These are phyloP conservation scores for Lagerstroemia fauriei DNA, from an alignment of 441 rosid species.

Conservation along the genomic window DNA sequence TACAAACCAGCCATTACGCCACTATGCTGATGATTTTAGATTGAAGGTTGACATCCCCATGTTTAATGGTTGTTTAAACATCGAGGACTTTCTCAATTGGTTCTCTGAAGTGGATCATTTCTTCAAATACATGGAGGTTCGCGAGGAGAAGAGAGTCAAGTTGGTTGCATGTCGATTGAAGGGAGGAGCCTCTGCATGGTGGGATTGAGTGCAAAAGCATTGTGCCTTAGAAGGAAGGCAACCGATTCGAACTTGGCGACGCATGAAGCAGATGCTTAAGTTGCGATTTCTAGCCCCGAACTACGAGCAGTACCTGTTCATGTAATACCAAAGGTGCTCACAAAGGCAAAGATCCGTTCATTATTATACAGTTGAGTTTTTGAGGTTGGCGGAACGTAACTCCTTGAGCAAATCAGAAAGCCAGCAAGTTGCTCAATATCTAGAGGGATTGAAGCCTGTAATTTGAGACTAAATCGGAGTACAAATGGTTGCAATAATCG, in stretches of 20 bases:
- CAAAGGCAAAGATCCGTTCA: not conserved
- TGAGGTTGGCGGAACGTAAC: not conserved
- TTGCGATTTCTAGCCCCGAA: not conserved
- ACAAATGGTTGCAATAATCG: not conserved
- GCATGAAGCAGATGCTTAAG: not conserved
- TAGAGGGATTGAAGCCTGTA: not conserved
- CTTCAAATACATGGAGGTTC: conserved; percentile 6
- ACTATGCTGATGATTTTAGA: no score
- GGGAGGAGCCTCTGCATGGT: conserved; percentile 18
- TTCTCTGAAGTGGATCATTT: not conserved
- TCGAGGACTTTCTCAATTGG: conserved; percentile 23
- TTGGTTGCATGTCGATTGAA: conserved; percentile 3
- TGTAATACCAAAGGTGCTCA: not conserved
- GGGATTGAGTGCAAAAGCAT: not conserved
- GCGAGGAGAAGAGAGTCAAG: not conserved
- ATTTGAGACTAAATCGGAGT: not conserved
- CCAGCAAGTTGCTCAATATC: not conserved
- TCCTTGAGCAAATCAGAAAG: not conserved
- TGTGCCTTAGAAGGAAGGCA: not conserved
- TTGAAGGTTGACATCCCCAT: conserved; percentile 1
- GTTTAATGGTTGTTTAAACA: conserved; percentile 6
- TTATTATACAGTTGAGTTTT: not conserved
- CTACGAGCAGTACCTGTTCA: not conserved
- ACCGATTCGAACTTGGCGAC: not conserved
- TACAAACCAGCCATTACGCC: no score